Conservation (phyloP, 139 green algal genomes). For the Coccomyxa sp. region DNA sequence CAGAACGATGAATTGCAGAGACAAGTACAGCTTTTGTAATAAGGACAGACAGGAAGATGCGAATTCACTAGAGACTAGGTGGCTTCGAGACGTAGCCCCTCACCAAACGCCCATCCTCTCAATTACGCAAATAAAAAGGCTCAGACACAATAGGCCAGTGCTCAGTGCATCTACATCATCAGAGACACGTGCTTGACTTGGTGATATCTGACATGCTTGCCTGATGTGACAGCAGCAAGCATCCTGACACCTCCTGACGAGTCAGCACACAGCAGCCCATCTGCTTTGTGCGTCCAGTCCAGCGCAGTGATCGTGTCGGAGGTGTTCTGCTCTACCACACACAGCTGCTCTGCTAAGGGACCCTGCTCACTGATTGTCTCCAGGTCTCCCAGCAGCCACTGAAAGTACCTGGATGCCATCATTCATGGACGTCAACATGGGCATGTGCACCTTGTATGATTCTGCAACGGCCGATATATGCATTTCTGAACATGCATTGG, state of each 20-base stretch:
- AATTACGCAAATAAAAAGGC: background rate
- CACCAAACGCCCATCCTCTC: too few species aligned
- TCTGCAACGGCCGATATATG: too few species aligned
- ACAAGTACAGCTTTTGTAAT: background rate
- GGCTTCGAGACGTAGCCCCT: background rate
- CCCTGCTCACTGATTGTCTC: background rate
- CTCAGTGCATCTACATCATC: too few species aligned
- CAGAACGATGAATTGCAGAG: background rate
- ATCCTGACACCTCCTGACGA: constrained; percentile 24
- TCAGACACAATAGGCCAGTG: background rate
- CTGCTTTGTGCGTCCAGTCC: constrained; percentile 40
- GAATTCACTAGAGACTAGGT: background rate
- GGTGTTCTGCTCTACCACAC: background rate
- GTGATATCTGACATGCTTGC: background rate
- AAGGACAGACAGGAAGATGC: background rate
- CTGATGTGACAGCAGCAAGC: background rate
- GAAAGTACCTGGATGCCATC: background rate
- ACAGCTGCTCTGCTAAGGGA: background rate
- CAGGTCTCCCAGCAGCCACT: background rate
- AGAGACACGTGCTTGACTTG: too few species aligned
- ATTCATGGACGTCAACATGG: background rate
- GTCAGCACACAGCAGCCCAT: constrained; percentile 43
- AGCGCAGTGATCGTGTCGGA: constrained; percentile 17
- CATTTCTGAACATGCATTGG: too few species aligned
- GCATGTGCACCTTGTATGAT: too few species aligned